Base-by-base conservation (phyloP, 169 alveolate genomes). In the Blepharisma undulans region DNA sequence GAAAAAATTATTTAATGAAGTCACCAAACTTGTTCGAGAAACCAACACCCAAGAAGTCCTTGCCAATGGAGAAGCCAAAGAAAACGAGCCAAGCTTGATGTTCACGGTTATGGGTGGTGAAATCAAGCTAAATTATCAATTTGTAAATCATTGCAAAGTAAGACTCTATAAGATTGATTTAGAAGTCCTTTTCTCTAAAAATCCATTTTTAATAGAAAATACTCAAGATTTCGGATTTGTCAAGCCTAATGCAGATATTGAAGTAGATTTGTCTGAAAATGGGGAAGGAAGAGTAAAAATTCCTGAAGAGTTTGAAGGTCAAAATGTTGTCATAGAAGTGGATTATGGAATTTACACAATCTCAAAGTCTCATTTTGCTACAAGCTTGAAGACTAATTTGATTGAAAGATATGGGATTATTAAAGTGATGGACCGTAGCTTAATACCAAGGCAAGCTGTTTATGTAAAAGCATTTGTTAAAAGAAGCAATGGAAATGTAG, bases 381-480 rank as follows among this genome's bases (percentile, higher is more conserved):
- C 96, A 22, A 77, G 90, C 30, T 82, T 97, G 19, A 89, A 95
- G 61, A 95, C 93, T 0, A 80, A 82, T 27, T 80, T 96, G 25
- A 78, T 92, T 34, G 97, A 95, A 88, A 89, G 91, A 85, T 93
- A 93, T 92, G 98, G 98, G 25, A 95, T 94, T 78, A 82, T 97
- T 8, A 95, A 94, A 30, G 96, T 96, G 16, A 84, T 95, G 1
- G 94, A 95, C 82, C 22, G 91, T 16, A 76, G 92, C 27, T 7
- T 12, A 8, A 92, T 93, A 71, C 95, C 96, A 19, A 19, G 59
- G 18, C 27, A 71, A 25, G 85, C 72, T 21, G 22, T 27, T 7
- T 97, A 97, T 90, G 96, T 95, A 61, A 97, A 97, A 87, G 97
- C 93, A 19, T 97, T 93, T 88, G 87, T 92, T 4, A 94, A 93